These are phyloP conservation scores for Thalassiosira profunda DNA, from an alignment of 108 stramenopile species.

Conservation along the genomic window DNA sequence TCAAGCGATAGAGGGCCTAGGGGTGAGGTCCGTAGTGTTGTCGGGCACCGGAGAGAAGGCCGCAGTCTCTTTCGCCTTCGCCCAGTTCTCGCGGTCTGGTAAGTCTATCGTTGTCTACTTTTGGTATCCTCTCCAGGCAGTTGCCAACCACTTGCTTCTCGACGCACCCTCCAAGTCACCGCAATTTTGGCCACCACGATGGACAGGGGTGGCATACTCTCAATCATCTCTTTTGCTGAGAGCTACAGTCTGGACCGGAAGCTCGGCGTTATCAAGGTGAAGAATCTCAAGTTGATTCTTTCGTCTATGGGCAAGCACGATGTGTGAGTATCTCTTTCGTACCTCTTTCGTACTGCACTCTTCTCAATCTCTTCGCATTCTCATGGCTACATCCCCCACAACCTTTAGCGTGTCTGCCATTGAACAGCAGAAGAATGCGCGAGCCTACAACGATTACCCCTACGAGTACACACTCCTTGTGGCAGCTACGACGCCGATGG, in stretches of 20 bases:
- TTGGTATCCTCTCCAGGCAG: no score
- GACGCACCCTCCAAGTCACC: no score
- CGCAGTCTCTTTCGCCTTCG: constrained; percentile 50
- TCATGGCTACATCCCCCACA: no score
- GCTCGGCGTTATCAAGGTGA: background rate
- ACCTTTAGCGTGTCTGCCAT: background rate
- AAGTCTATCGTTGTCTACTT: no score
- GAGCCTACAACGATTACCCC: background rate
- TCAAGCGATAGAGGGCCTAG: no score
- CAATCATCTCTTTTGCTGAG: constrained; percentile 27
- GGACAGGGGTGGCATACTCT: constrained; percentile 22
- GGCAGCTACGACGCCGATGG: no score
- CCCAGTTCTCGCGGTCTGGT: constrained; percentile 64
- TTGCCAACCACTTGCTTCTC: no score
- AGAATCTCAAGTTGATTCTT: background rate
- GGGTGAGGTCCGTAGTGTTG: constrained; percentile 11
- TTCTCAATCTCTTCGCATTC: background rate
- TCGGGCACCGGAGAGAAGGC: constrained; percentile 53
- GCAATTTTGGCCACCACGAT: constrained; percentile 63
- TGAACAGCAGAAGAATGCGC: background rate
- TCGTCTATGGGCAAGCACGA: constrained; percentile 1
- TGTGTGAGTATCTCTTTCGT: background rate
- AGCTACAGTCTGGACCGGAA: background rate
- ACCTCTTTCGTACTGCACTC: background rate
- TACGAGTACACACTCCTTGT: background rate